A percentile compares a stretch with the other conserved stretches of the same genome.
phyloP scores from a whole-genome alignment of 495 filamentous ascomycete species.

The Penicillium cataractarum region DNA sequence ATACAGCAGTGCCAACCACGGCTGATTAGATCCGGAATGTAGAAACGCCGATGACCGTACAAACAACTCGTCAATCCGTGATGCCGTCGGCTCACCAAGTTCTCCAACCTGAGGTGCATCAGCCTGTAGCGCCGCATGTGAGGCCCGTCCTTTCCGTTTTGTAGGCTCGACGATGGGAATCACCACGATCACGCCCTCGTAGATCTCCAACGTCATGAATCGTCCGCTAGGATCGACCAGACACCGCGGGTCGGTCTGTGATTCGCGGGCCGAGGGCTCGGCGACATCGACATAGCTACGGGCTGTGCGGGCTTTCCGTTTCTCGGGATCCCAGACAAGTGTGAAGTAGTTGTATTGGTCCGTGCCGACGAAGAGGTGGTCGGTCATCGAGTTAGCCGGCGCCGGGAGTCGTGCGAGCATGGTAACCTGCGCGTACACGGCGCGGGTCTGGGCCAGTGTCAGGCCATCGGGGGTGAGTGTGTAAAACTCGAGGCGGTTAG shows the following conservation, averaged over 20 bases:
- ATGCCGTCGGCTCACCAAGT: slow-evolving; percentile 69
- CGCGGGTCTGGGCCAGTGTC: slow-evolving; percentile 61
- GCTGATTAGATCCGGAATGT: slow-evolving; percentile 67
- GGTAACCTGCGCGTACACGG: slow-evolving; percentile 80
- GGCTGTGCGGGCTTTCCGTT: slow-evolving; percentile 66
- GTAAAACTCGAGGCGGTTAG: slow-evolving; percentile 91
- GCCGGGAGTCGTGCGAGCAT: slow-evolving; percentile 79
- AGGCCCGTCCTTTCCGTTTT: slow-evolving; percentile 51
- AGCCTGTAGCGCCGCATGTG: slow-evolving; percentile 28
- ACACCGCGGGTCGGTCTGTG: slow-evolving; percentile 74
- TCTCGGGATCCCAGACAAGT: slow-evolving; percentile 73
- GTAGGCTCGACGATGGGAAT: slow-evolving; percentile 67
- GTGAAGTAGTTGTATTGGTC: slow-evolving; percentile 90
- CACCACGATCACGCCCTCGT: slow-evolving; percentile 83
- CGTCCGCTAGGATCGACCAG: slow-evolving; percentile 79
- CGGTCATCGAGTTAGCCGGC: slow-evolving; percentile 70
- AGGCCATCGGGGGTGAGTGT: slow-evolving; percentile 61
- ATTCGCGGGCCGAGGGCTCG: slow-evolving; percentile 79
- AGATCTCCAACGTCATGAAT: slow-evolving; percentile 84
- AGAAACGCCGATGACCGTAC: slow-evolving; percentile 83
- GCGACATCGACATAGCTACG: slow-evolving; percentile 71
- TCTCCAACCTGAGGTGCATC: slow-evolving; percentile 53
- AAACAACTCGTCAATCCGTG: slow-evolving; percentile 83
- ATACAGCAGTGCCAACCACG: slow-evolving; percentile 82
- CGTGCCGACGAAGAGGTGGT: slow-evolving; percentile 92